Evolutionary conservation across 306 rosid genomes (phyloP), one percentile per base, ranked within the genome.

Genomic region (Nissolia schottii): DNA sequence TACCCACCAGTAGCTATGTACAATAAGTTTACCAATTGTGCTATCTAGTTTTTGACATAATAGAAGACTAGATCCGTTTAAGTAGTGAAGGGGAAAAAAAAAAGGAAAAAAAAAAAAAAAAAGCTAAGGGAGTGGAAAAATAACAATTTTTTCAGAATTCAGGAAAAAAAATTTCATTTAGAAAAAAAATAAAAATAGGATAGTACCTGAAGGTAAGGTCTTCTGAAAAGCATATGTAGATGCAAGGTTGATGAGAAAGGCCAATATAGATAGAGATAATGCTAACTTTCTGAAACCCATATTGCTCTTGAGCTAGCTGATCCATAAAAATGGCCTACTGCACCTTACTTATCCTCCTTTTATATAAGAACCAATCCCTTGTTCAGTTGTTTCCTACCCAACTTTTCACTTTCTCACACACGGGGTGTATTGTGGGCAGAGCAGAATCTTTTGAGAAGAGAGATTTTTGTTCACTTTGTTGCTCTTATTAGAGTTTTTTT

Each of bases 151-250:
- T 25, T 54, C 54, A 54, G 24, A 56, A 70, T 8, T 5, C 2
- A 54, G 34, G 73, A 34, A 63, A 51, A 14, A 3, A 29, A 28
- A n/a, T n/a, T 19, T 3, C 24, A 34, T 45, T 14, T n/a, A n/a
- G 7, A 20, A 25, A 34, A 15, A 69, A 43, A 57, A n/a, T n/a
- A n/a, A n/a, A n/a, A n/a, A n/a, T n/a, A 62, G 46, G 40, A 76
- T n/a, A 74, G 63, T 77, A 85, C 97, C 97, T 82, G 90, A 75
- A 73, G 82, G 40, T 59, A 76, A 76, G 64, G 40, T 70, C 79
- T 75, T 73, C 45, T 29, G 87, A 67, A 64, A 74, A 67, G 80
- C 46, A 45, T 81, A 68, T 16, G 92, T 72, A 43, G 77, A 59
- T 6, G 78, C 75, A 50, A 63, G 53, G 51, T 37, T 10, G 50